Conservation (phyloP, 2,329 filamentous ascomycete species). For the Penicillium sumatraense region DNA sequence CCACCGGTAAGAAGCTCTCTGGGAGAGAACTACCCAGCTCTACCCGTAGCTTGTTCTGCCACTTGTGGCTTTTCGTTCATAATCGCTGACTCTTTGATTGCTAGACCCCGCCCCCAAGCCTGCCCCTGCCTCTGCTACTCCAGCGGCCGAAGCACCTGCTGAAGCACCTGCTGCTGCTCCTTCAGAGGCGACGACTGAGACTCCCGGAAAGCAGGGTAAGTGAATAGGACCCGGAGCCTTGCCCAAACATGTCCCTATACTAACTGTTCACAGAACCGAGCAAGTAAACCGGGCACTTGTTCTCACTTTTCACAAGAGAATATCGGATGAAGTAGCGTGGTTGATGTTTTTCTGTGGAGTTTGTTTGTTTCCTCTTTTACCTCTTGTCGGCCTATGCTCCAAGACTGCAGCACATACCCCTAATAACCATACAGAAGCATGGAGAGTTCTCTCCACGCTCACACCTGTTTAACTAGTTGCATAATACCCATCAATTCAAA, state of each 20-base stretch:
- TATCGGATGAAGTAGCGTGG: neutral
- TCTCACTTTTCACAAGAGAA: no score
- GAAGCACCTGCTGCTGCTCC: neutral
- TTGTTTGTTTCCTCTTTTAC: neutral
- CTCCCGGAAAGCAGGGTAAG: neutral
- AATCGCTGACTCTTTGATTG: neutral
- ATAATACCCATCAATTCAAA: neutral
- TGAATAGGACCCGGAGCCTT: neutral
- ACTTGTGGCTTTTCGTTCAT: neutral
- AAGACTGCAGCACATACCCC: neutral
- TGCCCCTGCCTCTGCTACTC: neutral
- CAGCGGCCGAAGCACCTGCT: neutral
- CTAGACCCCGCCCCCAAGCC: no score
- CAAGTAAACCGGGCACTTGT: neutral
- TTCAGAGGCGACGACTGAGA: neutral
- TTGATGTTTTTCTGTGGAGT: neutral
- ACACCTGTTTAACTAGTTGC: neutral
- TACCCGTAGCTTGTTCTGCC: neutral
- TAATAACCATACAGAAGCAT: neutral
- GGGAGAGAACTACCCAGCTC: neutral
- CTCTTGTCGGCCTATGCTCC: neutral
- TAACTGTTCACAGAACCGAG: neutral
- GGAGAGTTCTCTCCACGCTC: neutral
- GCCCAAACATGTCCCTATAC: neutral
- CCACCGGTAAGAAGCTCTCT: constrained; percentile 1